A percentile compares a stretch with the other conserved stretches of the same genome.
phyloP scores from a whole-genome alignment of 129 eudicot species.

The Saussurea involucrata region DNA sequence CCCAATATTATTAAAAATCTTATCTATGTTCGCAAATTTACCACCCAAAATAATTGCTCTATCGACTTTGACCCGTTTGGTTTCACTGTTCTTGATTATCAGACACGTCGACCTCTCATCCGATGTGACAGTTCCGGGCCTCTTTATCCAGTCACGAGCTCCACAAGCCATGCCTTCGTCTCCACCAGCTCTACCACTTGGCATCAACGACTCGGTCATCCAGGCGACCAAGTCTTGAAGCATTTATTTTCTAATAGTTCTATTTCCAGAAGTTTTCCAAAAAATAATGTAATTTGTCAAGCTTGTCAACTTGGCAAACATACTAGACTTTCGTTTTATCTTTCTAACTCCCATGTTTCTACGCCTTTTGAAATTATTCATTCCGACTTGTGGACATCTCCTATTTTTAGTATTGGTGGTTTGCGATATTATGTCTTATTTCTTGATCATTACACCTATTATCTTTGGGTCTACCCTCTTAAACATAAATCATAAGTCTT shows the following conservation, averaged over 20 bases:
- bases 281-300: too few relatives aligned
- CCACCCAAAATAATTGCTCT: not conserved
- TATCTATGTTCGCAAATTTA: not conserved
- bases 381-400: constrained; percentile 17
- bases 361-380: constrained; percentile 20
- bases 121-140: not conserved
- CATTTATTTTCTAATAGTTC: not conserved
- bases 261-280: not conserved
- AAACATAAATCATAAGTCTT: not conserved
- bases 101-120: not conserved
- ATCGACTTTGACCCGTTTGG: not conserved
- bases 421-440: constrained; percentile 4
- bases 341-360: not conserved
- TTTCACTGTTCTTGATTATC: not conserved
- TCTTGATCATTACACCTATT: not conserved
- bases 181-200: not conserved
- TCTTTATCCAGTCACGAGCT: not conserved
- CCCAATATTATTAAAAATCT: not conserved
- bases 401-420: not conserved
- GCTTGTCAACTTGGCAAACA: not conserved
- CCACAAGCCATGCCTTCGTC: not conserved
- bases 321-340: not conserved
- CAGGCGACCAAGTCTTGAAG: not conserved
- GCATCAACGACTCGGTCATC: constrained; percentile 1
- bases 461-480: not conserved